A percentile compares a stretch with the other conserved stretches of the same genome.
Conservation (phyloP, 2,329 filamentous ascomycete genomes). For the Aspergillus sp. region DNA sequence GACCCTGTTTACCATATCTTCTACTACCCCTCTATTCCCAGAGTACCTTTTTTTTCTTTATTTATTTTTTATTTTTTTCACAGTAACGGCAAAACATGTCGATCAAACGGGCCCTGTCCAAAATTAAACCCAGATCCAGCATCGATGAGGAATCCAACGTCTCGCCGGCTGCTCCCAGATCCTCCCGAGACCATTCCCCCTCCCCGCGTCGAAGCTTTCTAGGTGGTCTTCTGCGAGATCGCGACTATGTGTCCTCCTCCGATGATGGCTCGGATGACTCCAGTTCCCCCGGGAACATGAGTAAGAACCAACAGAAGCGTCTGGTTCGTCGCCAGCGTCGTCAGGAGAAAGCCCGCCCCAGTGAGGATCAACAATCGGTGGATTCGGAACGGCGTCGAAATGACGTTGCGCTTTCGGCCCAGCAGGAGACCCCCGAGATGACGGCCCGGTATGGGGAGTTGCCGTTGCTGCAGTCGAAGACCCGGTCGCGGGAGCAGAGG, state of each 20-base stretch:
- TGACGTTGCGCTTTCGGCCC: conserved; percentile 38
- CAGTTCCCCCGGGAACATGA: conserved; percentile 23
- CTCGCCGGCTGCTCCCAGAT: conserved; percentile 4
- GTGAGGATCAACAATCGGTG: conserved; percentile 36
- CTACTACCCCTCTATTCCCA: too few relatives aligned
- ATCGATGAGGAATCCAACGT: conserved; percentile 12
- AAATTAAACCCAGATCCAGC: conserved; percentile 23
- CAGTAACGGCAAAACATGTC: conserved; percentile 33
- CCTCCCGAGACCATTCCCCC: conserved; percentile 5
- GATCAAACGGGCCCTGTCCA: conserved; percentile 38
- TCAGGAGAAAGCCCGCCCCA: conserved; percentile 33
- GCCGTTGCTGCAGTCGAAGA: conserved; percentile 51
- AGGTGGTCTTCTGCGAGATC: conserved; percentile 33
- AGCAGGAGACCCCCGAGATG: conserved; percentile 52
- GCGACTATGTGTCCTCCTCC: conserved; percentile 35
- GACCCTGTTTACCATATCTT: too few relatives aligned
- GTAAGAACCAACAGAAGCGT: conserved; percentile 41
- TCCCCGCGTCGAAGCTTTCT: conserved; percentile 35
- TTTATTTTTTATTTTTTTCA: too few relatives aligned
- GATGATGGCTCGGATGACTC: conserved; percentile 36
- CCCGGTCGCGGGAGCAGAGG: conserved; percentile 42
- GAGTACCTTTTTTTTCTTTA: neutral
- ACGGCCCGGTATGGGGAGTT: conserved; percentile 51
- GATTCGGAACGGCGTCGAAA: conserved; percentile 33
- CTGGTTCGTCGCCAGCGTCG: conserved; percentile 34